Conservation (phyloP, 345 rosid genomes). For the Carallia brachiata region DNA sequence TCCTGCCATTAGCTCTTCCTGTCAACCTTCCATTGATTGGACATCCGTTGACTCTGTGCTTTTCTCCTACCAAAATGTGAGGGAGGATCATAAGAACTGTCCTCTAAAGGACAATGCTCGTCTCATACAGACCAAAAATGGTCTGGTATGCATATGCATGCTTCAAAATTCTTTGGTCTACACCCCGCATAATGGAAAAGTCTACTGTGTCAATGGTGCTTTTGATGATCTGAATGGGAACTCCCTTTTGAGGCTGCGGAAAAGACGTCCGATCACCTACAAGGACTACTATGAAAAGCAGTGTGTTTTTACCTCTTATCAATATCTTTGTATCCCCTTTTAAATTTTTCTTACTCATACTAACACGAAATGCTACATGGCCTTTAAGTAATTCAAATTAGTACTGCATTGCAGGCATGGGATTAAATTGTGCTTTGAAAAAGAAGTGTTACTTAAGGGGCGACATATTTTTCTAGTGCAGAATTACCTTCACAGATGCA, state of each 20-base stretch:
- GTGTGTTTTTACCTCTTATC: conserved; percentile 30
- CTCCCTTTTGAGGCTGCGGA: conserved; percentile 43
- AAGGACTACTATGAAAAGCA: conserved; percentile 45
- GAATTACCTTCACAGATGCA: conserved; percentile 41
- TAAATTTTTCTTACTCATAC: conserved; percentile 1
- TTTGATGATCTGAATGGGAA: conserved; percentile 46
- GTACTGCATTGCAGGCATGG: conserved; percentile 46
- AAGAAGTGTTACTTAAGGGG: conserved; percentile 45
- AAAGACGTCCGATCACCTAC: conserved; percentile 46
- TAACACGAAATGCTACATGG: background rate
- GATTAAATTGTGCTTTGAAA: conserved; percentile 39
- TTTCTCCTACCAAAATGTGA: conserved; percentile 23
- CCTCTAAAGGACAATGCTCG: conserved; percentile 25
- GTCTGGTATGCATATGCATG: conserved; percentile 46
- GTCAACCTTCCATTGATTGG: conserved; percentile 52
- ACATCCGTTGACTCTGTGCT: conserved; percentile 38
- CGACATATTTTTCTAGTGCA: conserved; percentile 58
- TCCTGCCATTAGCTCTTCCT: conserved; percentile 35
- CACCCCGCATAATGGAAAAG: conserved; percentile 67
- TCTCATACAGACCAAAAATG: conserved; percentile 46
- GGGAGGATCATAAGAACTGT: conserved; percentile 29
- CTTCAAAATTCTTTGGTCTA: conserved; percentile 58
- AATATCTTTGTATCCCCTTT: background rate
- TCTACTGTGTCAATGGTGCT: conserved; percentile 55
- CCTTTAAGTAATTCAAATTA: conserved; percentile 5